Evolutionary conservation across 345 rosid species (phyloP), one percentile per base, ranked within the genome.

Genomic region (Gossypium thurberi): DNA sequence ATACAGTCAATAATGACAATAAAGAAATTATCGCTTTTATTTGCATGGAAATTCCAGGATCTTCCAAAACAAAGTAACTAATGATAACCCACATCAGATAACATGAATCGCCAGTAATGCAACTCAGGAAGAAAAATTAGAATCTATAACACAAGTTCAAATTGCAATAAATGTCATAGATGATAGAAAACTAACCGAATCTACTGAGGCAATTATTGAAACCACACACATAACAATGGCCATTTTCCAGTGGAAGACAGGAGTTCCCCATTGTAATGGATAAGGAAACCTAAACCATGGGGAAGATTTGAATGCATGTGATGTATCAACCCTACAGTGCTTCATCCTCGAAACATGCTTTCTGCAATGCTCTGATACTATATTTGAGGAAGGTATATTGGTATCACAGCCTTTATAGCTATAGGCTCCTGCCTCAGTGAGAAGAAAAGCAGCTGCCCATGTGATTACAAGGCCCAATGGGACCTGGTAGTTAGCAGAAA

Each of bases 201-300:
- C 99, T 70, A 92, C 91, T 14, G 98, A 88, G 67, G 94, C 80
- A 72, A 95, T 89, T 75, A 92, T 50, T 53, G 98, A 87, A 77
- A 84, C 97, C 42, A 86, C 87, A 72, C 98, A 95, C 99, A 95
- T 92, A 60, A 92, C 92, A 43, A 92, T 60, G 73, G 97, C 91
- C 98, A 89, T 84, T 82, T 95, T 90, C 98, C 98, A 92, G 73
- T 75, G 80, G 77, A 95, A 88, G 70, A 92, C 85, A 18, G 99
- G 99, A 74, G 92, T 86, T 67, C 99, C 99, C 99, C 99, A 95
- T 77, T 95, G 98, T 74, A 95, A 78, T 23, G 99, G 99, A 79
- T 90, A 95, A 70, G 98, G 99, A 82, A 95, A 89, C 80, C 99
- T 90, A 78, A 94, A 92, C 97, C 97, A 92, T 43, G 98, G 97